Evolutionary conservation across 1,284 basidiomycete species (phyloP).

Genomic region (Hymenochaete sp.): DNA sequence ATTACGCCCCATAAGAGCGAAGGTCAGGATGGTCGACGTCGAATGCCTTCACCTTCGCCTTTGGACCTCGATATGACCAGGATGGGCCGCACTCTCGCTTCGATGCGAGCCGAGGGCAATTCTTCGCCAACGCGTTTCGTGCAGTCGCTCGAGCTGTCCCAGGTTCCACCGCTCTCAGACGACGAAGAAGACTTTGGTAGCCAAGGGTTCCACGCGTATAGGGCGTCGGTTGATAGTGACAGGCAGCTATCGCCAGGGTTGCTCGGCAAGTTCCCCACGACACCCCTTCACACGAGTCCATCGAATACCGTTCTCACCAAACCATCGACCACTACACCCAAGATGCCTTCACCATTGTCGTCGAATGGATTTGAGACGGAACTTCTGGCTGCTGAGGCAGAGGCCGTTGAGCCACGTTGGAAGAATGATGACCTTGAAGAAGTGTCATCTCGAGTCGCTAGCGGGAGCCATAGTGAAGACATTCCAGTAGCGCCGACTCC

Average conservation of each 20-base stretch:
- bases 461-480: constrained; percentile 13
- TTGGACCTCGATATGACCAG: constrained; percentile 3
- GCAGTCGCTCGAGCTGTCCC: neutral
- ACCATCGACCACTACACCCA: no score
- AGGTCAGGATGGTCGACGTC: neutral
- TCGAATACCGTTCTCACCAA: no score
- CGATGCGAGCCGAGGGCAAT: constrained; percentile 1
- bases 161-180: constrained; percentile 7
- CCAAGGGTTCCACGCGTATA: neutral
- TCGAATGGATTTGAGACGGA: no score
- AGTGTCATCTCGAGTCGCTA: constrained; percentile 6
- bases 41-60: neutral
- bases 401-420: no score
- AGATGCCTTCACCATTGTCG: no score
- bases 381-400: no score
- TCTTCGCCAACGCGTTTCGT: no score
- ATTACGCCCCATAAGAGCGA: neutral
- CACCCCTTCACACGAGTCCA: no score
- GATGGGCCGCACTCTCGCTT: constrained; percentile 2
- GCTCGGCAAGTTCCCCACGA: constrained; percentile 10
- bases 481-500: constrained; percentile 12
- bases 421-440: no score
- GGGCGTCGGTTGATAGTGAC: neutral
- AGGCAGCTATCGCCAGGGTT: constrained; percentile 4
- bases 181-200: neutral